Evolutionary conservation across 2,329 filamentous ascomycete species (phyloP).

Genomic region (Teratosphaeria zuluensis): DNA sequence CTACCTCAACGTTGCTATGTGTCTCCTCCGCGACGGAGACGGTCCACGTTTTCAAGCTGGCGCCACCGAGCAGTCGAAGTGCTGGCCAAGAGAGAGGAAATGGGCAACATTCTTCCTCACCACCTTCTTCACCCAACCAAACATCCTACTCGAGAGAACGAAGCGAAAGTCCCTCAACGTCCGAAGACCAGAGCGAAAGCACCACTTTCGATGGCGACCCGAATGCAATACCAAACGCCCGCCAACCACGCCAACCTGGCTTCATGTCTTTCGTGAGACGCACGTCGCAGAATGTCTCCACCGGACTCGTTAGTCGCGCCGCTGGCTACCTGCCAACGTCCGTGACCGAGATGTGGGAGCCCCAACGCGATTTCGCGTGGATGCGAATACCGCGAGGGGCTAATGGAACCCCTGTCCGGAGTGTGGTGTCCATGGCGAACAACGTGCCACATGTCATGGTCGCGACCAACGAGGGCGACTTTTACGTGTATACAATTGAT

Average conservation of each 20-base stretch:
- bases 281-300: conserved; percentile 88
- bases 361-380: conserved; percentile 87
- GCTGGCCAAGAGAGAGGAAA: conserved; percentile 13
- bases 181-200: conserved; percentile 12
- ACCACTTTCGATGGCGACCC: conserved; percentile 25
- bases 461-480: conserved; percentile 88
- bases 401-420: conserved; percentile 53
- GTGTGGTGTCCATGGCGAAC: conserved; percentile 95
- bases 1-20: conserved; percentile 82
- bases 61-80: conserved; percentile 31
- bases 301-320: conserved; percentile 76
- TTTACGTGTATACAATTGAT: conserved; percentile 92
- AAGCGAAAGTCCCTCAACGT: conserved; percentile 31
- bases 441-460: conserved; percentile 96
- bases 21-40: conserved; percentile 96
- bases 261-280: conserved; percentile 86
- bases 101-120: conserved; percentile 12
- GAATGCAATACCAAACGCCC: conserved; percentile 18
- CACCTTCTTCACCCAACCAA: conserved; percentile 19
- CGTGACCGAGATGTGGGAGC: conserved; percentile 97
- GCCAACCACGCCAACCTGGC: conserved; percentile 53
- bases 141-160: conserved; percentile 23
- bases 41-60: conserved; percentile 86
- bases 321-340: conserved; percentile 87
- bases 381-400: conserved; percentile 72